A percentile compares a stretch with the other conserved stretches of the same genome.
phyloP scores from a whole-genome alignment of 345 rosid species.

The Corchorus olitorius region DNA sequence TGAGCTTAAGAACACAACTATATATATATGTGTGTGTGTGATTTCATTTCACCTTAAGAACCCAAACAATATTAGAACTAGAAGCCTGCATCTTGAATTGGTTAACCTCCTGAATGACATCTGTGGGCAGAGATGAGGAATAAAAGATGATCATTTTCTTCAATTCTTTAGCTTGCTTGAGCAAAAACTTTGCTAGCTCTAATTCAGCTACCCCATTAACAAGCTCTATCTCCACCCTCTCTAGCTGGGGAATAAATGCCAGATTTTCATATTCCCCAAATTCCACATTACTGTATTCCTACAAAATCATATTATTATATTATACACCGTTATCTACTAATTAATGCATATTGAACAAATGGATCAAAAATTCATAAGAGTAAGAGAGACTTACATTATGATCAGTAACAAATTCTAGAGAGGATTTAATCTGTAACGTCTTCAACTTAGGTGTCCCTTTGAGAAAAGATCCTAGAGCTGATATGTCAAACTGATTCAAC shows the following conservation, averaged over 20 bases:
- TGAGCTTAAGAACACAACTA: too few species aligned
- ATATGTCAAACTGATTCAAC: background rate
- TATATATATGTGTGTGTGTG: too few species aligned
- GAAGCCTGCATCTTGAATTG: background rate
- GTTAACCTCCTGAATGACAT: background rate
- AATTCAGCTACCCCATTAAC: background rate
- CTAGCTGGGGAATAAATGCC: background rate
- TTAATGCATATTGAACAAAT: background rate
- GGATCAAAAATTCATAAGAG: background rate
- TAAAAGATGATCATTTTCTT: background rate
- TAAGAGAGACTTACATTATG: background rate
- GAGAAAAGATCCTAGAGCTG: background rate
- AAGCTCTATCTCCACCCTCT: background rate
- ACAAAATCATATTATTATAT: background rate
- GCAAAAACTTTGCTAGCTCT: background rate
- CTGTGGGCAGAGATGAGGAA: background rate
- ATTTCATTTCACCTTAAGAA: background rate
- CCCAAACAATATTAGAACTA: background rate
- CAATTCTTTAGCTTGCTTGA: background rate
- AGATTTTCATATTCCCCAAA: background rate
- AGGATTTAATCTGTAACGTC: background rate
- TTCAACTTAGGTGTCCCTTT: background rate
- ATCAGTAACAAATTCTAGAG: background rate
- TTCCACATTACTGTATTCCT: background rate
- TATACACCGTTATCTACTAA: background rate